Evolutionary conservation across 768 basidiomycete species (phyloP).

Genomic region (Leucosporidium creatinivorum): DNA sequence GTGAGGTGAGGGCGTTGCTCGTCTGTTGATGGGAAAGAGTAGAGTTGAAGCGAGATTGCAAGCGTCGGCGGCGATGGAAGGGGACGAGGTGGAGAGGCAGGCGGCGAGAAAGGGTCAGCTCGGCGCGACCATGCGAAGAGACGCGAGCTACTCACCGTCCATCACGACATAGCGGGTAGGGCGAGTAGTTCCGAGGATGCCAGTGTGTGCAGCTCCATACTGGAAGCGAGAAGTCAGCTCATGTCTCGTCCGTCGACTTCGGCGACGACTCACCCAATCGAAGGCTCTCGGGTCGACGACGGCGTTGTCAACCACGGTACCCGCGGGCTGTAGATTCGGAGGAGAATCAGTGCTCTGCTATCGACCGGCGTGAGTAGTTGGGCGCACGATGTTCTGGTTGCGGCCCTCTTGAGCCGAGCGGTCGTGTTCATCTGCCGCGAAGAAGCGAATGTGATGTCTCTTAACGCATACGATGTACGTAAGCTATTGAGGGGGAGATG

Average conservation of each 20-base stretch:
- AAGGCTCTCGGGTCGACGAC: constrained; percentile 3
- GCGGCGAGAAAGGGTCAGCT: neutral
- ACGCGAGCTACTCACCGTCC: constrained; percentile 1
- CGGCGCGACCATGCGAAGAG: no score
- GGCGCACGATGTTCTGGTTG: neutral
- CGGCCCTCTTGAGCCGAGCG: neutral
- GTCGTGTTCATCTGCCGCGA: neutral
- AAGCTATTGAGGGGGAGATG: neutral
- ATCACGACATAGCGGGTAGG: constrained; percentile 16
- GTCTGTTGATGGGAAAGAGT: neutral
- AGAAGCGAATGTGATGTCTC: constrained; percentile 20
- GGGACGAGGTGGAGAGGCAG: no score
- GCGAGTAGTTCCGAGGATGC: constrained; percentile 10
- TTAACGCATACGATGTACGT: constrained; percentile 14
- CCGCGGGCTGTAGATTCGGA: neutral
- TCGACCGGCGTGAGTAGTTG: no score
- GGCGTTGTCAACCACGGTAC: constrained; percentile 12
- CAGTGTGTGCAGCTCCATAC: constrained; percentile 10
- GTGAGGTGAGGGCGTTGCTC: neutral
- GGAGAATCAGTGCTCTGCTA: no score
- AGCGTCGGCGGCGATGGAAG: no score
- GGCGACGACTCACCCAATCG: neutral
- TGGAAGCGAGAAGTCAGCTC: no score
- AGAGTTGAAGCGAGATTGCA: neutral
- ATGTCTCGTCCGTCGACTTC: no score